A percentile compares a stretch with the other conserved stretches of the same genome.
These are phyloP conservation scores for Tuber borchii DNA, from an alignment of 495 filamentous ascomycete species.

Conservation along the genomic window DNA sequence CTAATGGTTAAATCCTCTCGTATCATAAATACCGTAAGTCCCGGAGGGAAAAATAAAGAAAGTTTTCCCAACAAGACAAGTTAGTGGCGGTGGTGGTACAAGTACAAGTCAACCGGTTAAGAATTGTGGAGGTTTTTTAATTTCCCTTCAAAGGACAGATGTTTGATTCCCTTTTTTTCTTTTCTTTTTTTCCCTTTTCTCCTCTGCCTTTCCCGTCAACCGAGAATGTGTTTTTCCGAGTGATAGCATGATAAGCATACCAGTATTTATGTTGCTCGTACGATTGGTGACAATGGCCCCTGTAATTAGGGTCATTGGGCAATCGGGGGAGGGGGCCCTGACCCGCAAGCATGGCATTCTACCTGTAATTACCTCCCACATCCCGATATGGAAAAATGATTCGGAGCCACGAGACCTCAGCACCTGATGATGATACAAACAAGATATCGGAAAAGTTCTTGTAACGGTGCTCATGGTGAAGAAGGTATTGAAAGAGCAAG, in stretches of 20 bases:
- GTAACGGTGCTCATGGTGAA: neutral
- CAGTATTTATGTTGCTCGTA: neutral
- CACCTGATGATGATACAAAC: neutral
- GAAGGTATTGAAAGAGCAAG: neutral
- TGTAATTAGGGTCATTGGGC: neutral
- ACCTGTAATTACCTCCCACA: neutral
- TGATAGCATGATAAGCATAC: neutral
- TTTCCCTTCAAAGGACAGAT: neutral
- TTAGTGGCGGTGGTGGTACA: neutral
- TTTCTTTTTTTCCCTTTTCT: neutral
- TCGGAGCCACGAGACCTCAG: neutral
- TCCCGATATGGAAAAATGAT: neutral
- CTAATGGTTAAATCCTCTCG: neutral
- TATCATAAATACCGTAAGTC: neutral
- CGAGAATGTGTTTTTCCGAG: neutral
- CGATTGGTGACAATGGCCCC: neutral
- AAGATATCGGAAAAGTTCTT: neutral
- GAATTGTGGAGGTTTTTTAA: conserved; percentile 1
- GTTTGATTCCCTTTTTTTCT: neutral
- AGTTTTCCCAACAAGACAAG: conserved; percentile 5
- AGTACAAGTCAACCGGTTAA: neutral
- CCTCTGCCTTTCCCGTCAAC: neutral
- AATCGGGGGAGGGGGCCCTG: neutral
- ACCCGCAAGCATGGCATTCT: neutral
- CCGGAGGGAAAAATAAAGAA: neutral